Base-by-base conservation (phyloP, 495 filamentous ascomycete species). In the Podospora pseudopauciseta region DNA sequence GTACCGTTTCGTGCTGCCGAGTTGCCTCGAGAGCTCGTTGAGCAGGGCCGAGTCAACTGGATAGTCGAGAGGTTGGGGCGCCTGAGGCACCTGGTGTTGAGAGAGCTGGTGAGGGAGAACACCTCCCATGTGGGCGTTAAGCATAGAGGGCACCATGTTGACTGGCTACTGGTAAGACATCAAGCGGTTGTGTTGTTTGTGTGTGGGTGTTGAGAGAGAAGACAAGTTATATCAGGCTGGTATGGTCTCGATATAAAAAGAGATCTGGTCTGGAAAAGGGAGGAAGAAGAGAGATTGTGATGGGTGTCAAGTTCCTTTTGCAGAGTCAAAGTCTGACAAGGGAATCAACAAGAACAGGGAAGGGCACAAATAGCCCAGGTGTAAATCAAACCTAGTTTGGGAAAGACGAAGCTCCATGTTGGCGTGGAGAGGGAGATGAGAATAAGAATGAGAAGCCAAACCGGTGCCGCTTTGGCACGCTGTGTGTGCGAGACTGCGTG, bases 11-110 rank as follows among this genome's bases (percentile, higher is more conserved):
- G 78, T 73, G 58, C 78, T 75, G 65, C 74, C 75, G 28, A 80
- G 76, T 30, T 83, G 79, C 34, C 72, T 73, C 44, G 75, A 80
- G 20, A 78, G 65, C 62, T 83, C 79, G 73, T 77, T 74, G 66
- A 79, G 71, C 30, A 78, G 72, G 30, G 77, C 75, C 55, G 69
- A 65, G 30, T 80, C 74, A 67, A 68, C 68, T 11, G 78, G 49
- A 58, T 76, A 82, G 61, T 63, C 69, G 27, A 68, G 30, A 19
- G 15, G 44, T 2, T 64, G 59, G 26, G 19, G 56, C 56, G 20
- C 32, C 26, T 62, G 55, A 2, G n/a, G 55, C 55, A 58, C 27
- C 60, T 34, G 44, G 23, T 59, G 66, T 65, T 69, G 68, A 65
- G 70, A 66, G 1, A 72, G 39, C 60, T 34, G 44, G 23, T 59